Evolutionary conservation across 2,329 filamentous ascomycete species (phyloP).

Genomic region (Lachnellula arida): DNA sequence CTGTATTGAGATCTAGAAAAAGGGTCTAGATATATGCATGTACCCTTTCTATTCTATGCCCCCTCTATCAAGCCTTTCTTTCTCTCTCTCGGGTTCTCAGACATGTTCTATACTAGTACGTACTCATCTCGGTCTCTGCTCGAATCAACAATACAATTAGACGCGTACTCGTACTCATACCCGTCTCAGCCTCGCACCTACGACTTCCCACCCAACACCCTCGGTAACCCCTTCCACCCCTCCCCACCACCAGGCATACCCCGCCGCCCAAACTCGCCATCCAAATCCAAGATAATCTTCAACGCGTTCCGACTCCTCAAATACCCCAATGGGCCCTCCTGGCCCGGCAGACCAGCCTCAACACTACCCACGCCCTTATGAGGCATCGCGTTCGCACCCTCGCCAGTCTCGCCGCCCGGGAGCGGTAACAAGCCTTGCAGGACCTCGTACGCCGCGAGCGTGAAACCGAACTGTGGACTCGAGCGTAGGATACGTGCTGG

Average conservation of each 20-base stretch:
- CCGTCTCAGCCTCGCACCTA: background rate
- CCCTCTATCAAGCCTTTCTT: no score
- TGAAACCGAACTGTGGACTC: conserved; percentile 97
- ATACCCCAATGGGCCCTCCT: conserved; percentile 46
- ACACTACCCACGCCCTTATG: conserved; percentile 59
- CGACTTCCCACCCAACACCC: conserved; percentile 23
- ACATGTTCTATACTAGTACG: no score
- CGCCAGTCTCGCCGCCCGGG: conserved; percentile 58
- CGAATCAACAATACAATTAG: no score
- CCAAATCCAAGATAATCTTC: conserved; percentile 91
- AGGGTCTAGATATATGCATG: no score
- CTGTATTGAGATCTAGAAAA: no score
- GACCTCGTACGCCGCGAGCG: conserved; percentile 89
- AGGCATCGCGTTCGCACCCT: conserved; percentile 31
- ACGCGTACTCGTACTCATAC: no score
- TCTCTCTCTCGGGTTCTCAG: no score
- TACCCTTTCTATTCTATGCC: no score
- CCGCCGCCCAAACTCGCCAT: conserved; percentile 76
- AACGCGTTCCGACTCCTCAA: conserved; percentile 80
- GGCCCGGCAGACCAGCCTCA: conserved; percentile 36
- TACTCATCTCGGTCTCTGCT: no score
- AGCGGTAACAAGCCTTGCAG: conserved; percentile 76
- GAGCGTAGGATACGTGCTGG: conserved; percentile 92
- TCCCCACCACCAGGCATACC: conserved; percentile 23
- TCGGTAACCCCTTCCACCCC: conserved; percentile 27